These are phyloP conservation scores for Debaryomyces subglobosus DNA, from an alignment of 1,139 yeast genomes.

Conservation along the genomic window DNA sequence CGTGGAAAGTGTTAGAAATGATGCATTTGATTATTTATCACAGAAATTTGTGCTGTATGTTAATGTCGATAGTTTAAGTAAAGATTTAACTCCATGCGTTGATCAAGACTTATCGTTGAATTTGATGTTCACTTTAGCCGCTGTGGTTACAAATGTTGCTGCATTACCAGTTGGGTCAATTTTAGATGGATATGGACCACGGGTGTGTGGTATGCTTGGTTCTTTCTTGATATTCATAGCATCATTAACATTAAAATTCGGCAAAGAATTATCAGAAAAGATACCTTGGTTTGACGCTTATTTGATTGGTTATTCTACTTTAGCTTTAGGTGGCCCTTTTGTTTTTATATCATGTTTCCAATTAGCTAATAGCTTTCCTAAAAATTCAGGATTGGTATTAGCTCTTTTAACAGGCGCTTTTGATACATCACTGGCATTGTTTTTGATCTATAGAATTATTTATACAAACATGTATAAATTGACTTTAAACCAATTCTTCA, in stretches of 20 bases:
- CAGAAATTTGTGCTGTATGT: constrained; percentile 12
- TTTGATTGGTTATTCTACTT: constrained; percentile 40
- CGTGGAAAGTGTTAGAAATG: constrained; percentile 4
- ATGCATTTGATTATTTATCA: constrained; percentile 17
- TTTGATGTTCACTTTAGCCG: constrained; percentile 80
- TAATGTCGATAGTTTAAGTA: background rate
- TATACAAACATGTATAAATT: constrained; percentile 49
- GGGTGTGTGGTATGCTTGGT: constrained; percentile 77
- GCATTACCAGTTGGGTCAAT: constrained; percentile 82
- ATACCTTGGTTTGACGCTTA: constrained; percentile 32
- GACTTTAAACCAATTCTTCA: constrained; percentile 59
- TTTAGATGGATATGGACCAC: constrained; percentile 79
- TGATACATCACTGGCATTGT: constrained; percentile 46
- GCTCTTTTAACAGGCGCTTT: constrained; percentile 47
- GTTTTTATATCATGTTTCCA: constrained; percentile 51
- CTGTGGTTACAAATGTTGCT: constrained; percentile 82
- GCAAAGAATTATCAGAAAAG: constrained; percentile 21
- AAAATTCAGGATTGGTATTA: constrained; percentile 43
- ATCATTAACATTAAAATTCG: constrained; percentile 48
- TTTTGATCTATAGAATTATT: constrained; percentile 61
- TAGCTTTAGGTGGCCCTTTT: constrained; percentile 52
- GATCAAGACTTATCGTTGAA: constrained; percentile 82
- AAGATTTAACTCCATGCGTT: constrained; percentile 45
- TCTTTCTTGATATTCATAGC: constrained; percentile 59
- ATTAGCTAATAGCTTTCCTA: constrained; percentile 49